Evolutionary conservation across 257 asterid species (phyloP).

Genomic region (Anisodus tanguticus): DNA sequence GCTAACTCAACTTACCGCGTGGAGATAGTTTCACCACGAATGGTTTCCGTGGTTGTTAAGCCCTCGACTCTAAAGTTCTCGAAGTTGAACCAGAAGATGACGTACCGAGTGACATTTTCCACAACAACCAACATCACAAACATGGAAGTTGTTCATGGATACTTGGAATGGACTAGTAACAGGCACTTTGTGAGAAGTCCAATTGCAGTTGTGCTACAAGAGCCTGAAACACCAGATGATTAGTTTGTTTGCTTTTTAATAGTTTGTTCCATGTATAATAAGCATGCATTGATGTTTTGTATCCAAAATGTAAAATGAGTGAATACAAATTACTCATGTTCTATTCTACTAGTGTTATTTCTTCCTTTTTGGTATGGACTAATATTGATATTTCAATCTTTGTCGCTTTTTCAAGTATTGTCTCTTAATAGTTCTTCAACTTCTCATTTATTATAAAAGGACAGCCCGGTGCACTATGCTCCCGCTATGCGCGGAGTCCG

Average conservation of each 20-base stretch:
- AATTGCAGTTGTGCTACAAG: conserved; percentile 32
- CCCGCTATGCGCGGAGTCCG: too few relatives aligned
- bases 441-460: neutral
- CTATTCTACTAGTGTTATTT: too few relatives aligned
- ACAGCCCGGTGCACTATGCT: too few relatives aligned
- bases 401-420: neutral
- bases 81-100: conserved; percentile 29
- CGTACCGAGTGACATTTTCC: conserved; percentile 31
- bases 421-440: too few relatives aligned
- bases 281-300: neutral
- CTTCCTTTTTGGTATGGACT: neutral
- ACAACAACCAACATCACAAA: conserved; percentile 23
- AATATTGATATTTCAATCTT: neutral
- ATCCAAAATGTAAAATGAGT: neutral
- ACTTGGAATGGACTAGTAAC: conserved; percentile 38
- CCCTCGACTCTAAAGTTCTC: conserved; percentile 34
- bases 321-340: neutral
- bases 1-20: conserved; percentile 35
- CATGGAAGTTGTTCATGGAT: conserved; percentile 40
- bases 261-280: conserved; percentile 9
- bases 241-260: neutral
- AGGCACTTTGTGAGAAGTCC: conserved; percentile 39
- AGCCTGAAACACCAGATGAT: neutral
- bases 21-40: conserved; percentile 26
- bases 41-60: conserved; percentile 31